Evolutionary conservation across 345 rosid genomes (phyloP), one percentile per base, ranked within the genome.

Genomic region (Aquilaria malaccensis): DNA sequence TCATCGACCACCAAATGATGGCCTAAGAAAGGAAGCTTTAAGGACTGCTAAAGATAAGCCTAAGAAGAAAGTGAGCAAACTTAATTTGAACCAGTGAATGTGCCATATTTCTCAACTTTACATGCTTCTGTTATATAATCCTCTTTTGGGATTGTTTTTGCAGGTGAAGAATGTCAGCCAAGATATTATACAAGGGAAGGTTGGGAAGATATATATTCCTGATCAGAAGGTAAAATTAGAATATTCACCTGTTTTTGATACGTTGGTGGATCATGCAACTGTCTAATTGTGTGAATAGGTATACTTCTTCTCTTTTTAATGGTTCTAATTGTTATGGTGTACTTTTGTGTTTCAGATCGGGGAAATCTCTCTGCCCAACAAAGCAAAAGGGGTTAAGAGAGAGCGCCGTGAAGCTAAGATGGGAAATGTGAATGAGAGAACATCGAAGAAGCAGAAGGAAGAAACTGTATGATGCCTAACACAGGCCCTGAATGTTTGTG

Each of bases 301-400:
- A 14, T 33, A 4, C 9, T 1, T 10, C 14, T 11, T 0, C 11
- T 13, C 9, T 56, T 47, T 49, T 15, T 33, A 41, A n/a, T 33
- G 1, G 11, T 51, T 61, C 33, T 32, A 12, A 48, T 47, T 41
- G 33, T 10, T 29, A 49, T 45, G 4, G 13, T 66, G 9, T 30
- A 29, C 29, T 50, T 50, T 50, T 57, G 43, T 11, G 43, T 30
- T 22, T 6, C 45, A 66, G 69, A 32, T 66, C 11, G 69, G 69
- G 45, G 87, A 86, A 4, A 80, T 65, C 79, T 71, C 70, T 22
- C 56, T 90, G 13, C 77, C 78, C 3, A 70, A 90, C 83, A 88
- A 82, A 61, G 67, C 91, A 2, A 94, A 94, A 78, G 97, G 97
- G 64, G 71, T 85, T 66, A 95, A 95, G 82, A 85, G 99, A 81